Evolutionary conservation across 2,329 filamentous ascomycete species (phyloP).

Genomic region (Aspergillus calidoustus): DNA sequence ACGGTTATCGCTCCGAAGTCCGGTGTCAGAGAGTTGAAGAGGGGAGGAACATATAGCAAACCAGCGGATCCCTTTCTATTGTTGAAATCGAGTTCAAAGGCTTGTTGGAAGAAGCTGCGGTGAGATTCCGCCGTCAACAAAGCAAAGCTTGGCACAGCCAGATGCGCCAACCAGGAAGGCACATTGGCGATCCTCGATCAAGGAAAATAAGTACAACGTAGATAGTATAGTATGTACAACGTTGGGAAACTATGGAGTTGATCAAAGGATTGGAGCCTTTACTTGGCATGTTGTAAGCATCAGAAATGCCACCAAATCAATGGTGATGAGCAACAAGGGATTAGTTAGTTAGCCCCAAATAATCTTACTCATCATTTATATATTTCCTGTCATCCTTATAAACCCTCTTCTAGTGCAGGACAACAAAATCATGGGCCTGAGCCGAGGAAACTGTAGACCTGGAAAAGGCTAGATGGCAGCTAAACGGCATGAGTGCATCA

Average conservation of each 20-base stretch:
- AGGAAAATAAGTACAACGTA: no score
- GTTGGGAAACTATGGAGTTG: background rate
- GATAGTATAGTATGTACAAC: background rate
- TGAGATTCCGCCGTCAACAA: background rate
- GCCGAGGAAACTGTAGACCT: background rate
- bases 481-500: background rate
- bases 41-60: background rate
- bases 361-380: background rate
- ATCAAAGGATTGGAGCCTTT: background rate
- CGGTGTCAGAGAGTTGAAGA: background rate
- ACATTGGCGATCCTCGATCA: background rate
- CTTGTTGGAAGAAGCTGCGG: constrained; percentile 7
- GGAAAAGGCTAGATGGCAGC: background rate
- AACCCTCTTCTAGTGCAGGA: no score
- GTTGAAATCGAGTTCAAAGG: background rate
- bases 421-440: background rate
- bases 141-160: constrained; percentile 3
- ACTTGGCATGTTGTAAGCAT: background rate
- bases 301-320: background rate
- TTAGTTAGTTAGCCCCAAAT: background rate
- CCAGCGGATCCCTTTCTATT: background rate
- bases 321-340: no score
- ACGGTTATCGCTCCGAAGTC: background rate
- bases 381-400: background rate
- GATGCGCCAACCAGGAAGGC: background rate